Evolutionary conservation across 2,329 filamentous ascomycete species (phyloP).

Genomic region (Cadophora sp.): DNA sequence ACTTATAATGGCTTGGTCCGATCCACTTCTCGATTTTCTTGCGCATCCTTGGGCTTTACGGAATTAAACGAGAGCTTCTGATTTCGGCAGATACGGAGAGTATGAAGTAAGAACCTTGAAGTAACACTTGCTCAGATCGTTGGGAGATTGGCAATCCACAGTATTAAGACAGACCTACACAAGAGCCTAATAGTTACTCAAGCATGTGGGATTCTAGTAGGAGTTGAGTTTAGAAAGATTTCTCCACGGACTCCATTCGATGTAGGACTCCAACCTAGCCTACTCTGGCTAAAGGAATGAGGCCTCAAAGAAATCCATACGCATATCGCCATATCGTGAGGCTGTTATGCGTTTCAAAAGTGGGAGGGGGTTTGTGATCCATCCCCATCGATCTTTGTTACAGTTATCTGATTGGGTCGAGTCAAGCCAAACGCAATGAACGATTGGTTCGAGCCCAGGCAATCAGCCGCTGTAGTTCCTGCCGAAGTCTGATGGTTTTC

Average conservation of each 20-base stretch:
- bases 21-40: no score
- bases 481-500: conserved; percentile 11
- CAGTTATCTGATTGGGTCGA: conserved; percentile 7
- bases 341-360: conserved; percentile 8
- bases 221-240: no score
- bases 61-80: no score
- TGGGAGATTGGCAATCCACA: no score
- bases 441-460: conserved; percentile 26
- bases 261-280: not conserved
- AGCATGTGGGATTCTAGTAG: not conserved
- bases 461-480: conserved; percentile 24
- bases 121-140: no score
- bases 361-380: not conserved
- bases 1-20: no score
- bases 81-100: no score
- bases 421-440: not conserved
- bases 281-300: not conserved
- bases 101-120: no score
- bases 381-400: not conserved
- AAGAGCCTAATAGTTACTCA: no score
- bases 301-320: no score
- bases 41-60: no score
- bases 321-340: not conserved
- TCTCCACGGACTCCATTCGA: not conserved
- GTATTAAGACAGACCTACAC: no score